Percentiles rank a stretch among this genome's conserved stretches.
phyloP scores from a whole-genome alignment of 495 filamentous ascomycete genomes.

The Podospora conica region DNA sequence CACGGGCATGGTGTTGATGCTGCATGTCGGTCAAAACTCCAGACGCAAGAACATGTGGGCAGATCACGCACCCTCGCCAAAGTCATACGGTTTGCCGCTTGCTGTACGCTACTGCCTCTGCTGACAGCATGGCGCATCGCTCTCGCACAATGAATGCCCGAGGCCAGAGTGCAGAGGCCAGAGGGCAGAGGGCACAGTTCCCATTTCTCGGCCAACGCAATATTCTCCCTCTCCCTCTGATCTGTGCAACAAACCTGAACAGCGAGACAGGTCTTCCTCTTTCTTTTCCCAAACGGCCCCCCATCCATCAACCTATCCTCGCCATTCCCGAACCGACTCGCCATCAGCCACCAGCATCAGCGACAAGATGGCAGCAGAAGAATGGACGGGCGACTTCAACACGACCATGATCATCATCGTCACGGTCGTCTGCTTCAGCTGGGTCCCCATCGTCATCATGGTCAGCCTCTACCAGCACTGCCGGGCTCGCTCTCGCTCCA shows the following conservation, averaged over 20 bases:
- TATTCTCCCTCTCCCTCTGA: no score
- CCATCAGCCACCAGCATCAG: neutral
- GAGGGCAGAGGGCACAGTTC: neutral
- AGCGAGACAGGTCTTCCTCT: neutral
- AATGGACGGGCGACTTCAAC: constrained; percentile 8
- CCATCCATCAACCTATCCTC: neutral
- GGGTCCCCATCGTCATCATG: constrained; percentile 13
- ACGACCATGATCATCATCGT: constrained; percentile 13
- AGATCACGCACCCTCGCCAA: neutral
- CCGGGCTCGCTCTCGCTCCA: neutral
- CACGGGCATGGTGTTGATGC: neutral
- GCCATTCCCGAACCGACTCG: neutral
- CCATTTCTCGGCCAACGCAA: neutral
- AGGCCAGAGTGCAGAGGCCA: neutral
- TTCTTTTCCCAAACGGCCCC: neutral
- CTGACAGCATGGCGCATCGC: neutral
- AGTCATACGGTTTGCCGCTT: neutral
- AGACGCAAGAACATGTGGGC: neutral
- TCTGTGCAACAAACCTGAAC: neutral
- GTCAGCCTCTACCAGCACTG: constrained; percentile 12
- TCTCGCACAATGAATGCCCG: neutral
- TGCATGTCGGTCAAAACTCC: neutral
- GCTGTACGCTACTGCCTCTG: neutral
- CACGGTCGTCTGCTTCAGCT: constrained; percentile 15
- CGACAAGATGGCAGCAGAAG: constrained; percentile 14